Base-by-base conservation (phyloP, 805 yeast genomes). In the Lipomyces lipofer region DNA sequence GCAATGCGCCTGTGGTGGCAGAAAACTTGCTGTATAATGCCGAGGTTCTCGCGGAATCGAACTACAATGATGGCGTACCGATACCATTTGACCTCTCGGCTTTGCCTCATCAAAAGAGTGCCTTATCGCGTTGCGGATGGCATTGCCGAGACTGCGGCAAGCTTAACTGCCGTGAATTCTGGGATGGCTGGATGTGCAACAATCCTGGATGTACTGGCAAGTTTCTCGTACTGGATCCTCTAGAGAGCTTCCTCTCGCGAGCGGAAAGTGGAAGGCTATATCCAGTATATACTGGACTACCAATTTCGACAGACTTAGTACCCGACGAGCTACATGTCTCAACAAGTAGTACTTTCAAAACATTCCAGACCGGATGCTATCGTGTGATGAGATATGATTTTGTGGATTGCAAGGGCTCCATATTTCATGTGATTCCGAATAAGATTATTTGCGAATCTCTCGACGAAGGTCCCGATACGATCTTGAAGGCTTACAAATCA, bases 101-200 rank as follows among this genome's bases (percentile, higher is more conserved):
- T n/a, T 9, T 47, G 5, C 21, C 32, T 21, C 24, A 38, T 25
- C n/a, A 7, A 15, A n/a, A 33, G 13, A 49, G 29, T 9, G 33
- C 48, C 17, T 25, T 47, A 4, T 27, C 44, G 2, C 13, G 19
- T 10, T 17, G 22, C 6, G 51, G 45, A 13, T 47, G 51, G 51
- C 51, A 40, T 13, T 47, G 51, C 25, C 45, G 19, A 12, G 13
- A 25, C 10, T 47, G 51, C 17, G 51, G 51, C 4, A 47, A 47
- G 17, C 47, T 47, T 10, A 47, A 47, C 27, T 8, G n/a, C 13
- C 17, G 51, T 10, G 49, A 47, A 27, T 22, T 40, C n/a, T 47
- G 51, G 51, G 29, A 21, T 43, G 47, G 51, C 13, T 47, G 51
- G 51, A 21, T 27, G 8, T 47, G 51, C 32, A 38, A 13, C 8